Base-by-base conservation (phyloP, 225 moss, liverwort and hornwort species). In the Physcomitrium patens region DNA sequence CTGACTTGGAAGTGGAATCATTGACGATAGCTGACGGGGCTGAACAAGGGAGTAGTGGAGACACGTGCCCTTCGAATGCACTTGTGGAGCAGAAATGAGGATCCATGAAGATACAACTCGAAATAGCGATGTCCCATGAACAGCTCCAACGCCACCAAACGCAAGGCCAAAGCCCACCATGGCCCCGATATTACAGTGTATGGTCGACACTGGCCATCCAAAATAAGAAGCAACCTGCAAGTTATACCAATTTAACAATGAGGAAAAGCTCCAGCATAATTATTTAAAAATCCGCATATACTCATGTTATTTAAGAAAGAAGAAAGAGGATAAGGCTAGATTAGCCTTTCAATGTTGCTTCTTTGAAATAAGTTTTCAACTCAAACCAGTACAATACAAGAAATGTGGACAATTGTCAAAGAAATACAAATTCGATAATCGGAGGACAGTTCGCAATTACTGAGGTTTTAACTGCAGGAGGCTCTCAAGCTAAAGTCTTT, bases 131-230 rank as follows among this genome's bases (percentile, higher is more conserved):
- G 76, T 86, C 96, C 96, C 93, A 52, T 92, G 92, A 1, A 96
- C 96, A 52, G 96, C 96, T 75, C 81, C 92, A 55, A 89, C 59
- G 19, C 96, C 96, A 17, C 93, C 96, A 73, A 90, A 93, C 47
- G 86, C 70, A 44, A 96, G 81, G 69, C 96, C 96, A 58, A 96
- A 96, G 56, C 93, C 96, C 55, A 96, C 96, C 93, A 96, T 90
- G 60, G 96, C 96, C 48, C 96, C 96, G 46, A 96, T 81, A 60
- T 93, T 96, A 71, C 96, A 96, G 65, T 96, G 96, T n/a, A 93
- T 96, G 56, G 96, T 96, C 9, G 96, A 96, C 61, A 96, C 96
- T 56, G 96, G 96, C 96, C 90, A 96, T 71, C 96, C 96, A 79
- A 81, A 96, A 68, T 86, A 96, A 62, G 96, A 96, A 65, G 96